Evolutionary conservation across 352 stramenopile species (phyloP), one percentile per base, ranked within the genome.

Genomic region (Elongisporangium prolatum): DNA sequence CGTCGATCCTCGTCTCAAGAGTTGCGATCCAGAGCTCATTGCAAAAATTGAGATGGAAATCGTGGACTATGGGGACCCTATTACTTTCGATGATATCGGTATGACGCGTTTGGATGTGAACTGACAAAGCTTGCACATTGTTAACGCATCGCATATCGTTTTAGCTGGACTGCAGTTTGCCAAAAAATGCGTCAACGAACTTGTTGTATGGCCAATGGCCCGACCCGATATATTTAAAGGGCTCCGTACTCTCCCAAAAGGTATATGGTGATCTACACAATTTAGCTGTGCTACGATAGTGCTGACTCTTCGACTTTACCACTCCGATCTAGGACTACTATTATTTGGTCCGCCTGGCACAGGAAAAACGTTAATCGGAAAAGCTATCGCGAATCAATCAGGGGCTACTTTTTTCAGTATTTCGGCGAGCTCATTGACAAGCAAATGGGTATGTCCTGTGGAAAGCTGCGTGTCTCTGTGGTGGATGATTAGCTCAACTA

Each of bases 361-460:
- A 24, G 88, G 97, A 25, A 99, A 99, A 82, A 99, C 96, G 2
- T 64, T 99, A 51, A 99, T 99, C 58, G 98, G 96, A 49, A 99
- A 99, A 73, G 98, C 98, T 0, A 99, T 99, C 68, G 97, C 98
- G 17, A 96, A 97, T 64, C 88, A 99, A 71, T 98, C 86, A 40
- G 91, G 93, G 16, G 97, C 97, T 4, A 99, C 97, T 0, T 99
- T 99, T 63, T 99, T 99, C 75, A 98, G 82, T 54, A 99, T 99
- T 61, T 99, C 96, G 4, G 96, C 96, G 40, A 99, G 96, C 51
- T 99, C 97, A 0, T 74, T 99, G 16, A 99, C 96, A 21, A 98
- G 93, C 74, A 99, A 99, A 89, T 99, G 98, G 97, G 77, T 92
- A 65, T 8, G 57, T 54, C 59, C 3, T 5, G 6, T 13, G 10